phyloP scores from a whole-genome alignment of 805 yeast species.

The Wickerhamiella spandovensis region DNA sequence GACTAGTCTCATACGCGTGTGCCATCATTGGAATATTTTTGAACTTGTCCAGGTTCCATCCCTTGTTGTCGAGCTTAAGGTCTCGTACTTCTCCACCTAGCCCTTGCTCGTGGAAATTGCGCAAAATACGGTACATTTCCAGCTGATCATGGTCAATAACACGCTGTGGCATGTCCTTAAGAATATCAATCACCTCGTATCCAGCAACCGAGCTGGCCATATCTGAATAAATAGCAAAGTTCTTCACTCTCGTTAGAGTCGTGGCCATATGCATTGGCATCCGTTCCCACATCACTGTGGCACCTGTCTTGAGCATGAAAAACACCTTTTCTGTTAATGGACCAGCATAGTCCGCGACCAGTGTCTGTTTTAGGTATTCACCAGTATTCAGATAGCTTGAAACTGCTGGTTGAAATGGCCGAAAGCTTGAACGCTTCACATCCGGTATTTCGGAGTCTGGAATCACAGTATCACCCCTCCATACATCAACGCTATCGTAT shows the following conservation, averaged over 20 bases:
- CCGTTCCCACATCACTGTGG: conserved; percentile 25
- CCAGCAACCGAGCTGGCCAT: conserved; percentile 4
- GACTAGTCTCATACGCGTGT: conserved; percentile 23
- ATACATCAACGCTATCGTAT: background rate
- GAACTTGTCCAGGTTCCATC: conserved; percentile 26
- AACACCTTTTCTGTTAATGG: conserved; percentile 11
- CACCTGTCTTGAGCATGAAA: conserved; percentile 28
- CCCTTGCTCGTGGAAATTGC: conserved; percentile 11
- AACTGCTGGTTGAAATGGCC: background rate
- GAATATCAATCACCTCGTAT: conserved; percentile 22
- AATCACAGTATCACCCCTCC: conserved; percentile 2
- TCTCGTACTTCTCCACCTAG: conserved; percentile 13
- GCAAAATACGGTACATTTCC: conserved; percentile 10
- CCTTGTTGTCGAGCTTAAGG: conserved; percentile 13
- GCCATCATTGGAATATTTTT: conserved; percentile 28
- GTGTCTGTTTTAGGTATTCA: background rate
- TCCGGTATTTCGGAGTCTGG: background rate
- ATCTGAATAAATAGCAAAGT: conserved; percentile 27
- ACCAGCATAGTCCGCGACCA: background rate
- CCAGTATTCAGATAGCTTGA: too few species aligned
- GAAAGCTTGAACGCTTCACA: background rate
- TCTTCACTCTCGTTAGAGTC: conserved; percentile 23
- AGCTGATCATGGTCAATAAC: conserved; percentile 17
- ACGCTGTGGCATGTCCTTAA: conserved; percentile 18
- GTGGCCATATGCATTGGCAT: conserved; percentile 27